Evolutionary conservation across 495 filamentous ascomycete genomes (phyloP), one percentile per base, ranked within the genome.

Genomic region (Hypoxylon intermedium): DNA sequence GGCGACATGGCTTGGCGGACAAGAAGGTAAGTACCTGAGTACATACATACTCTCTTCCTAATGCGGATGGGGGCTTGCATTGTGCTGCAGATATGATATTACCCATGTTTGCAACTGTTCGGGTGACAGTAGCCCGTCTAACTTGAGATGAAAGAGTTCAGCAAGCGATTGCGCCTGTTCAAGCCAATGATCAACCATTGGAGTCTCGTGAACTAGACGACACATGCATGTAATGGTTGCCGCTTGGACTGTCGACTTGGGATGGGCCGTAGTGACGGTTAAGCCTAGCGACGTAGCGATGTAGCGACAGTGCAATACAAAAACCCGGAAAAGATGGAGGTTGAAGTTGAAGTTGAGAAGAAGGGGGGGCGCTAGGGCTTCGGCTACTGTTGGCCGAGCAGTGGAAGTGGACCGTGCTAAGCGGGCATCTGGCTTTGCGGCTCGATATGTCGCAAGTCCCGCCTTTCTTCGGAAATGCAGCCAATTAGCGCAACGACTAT

Each of bases 381-480:
- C 62, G 62, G 62, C 12, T 13, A n/a, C 19, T 53, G 62, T 54
- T 65, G 56, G 19, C 55, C 62, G 55, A 60, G 41, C n/a, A 54
- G 62, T 50, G 60, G 34, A 31, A 52, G 45, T 55, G 50, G 37
- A 24, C 28, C 49, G 18, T 12, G 42, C 50, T 30, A 61, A 60
- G 50, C 45, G 30, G 34, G 34, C 37, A 65, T 65, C 56, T 55
- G 24, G 48, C 53, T 68, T 63, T 68, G 65, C 65, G 65, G 65
- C 65, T 68, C 65, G 49, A 53, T 54, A 30, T 38, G 65, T 68
- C 65, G 65, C 65, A 68, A 42, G 20, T 54, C 49, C 63, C 63
- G 5, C 30, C 37, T 24, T 56, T 55, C n/a, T 47, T 44, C 40
- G 15, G 16, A 31, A 16, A 15, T 18, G 4, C 4, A 23, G 9